Base-by-base conservation (phyloP, 352 stramenopile species). In the Globisporangium spinosum region DNA sequence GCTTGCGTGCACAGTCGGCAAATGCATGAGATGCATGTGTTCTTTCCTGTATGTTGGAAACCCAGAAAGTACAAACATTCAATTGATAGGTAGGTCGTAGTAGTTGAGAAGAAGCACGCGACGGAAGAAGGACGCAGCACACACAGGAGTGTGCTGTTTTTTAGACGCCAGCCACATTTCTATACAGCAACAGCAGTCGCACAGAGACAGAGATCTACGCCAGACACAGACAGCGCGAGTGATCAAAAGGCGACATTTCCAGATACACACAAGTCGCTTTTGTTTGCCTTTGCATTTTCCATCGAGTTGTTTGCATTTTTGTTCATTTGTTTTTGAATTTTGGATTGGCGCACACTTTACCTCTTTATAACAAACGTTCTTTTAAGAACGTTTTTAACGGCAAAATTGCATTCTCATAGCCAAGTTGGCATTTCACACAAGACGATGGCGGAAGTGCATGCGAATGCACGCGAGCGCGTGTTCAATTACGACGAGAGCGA, bases 401-500 rank as follows among this genome's bases (percentile, higher is more conserved):
- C 29, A 7, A 32, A 32, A 32, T 8, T 32, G 29, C 29, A 32
- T 7, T 32, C 29, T 32, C 29, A 32, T 32, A 32, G 29, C 29
- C 29, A 32, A 32, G 29, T 8, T 32, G 29, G 29, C 29, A 32
- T 32, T 32, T 32, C 38, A 45, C 12, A 5, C 23, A 15, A 27
- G 20, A 25, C 29, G 9, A 70, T 70, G 49, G 51, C 47, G 0
- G 29, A 67, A 32, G 59, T 70, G 20, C 45, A 32, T 4, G 45
- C 25, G 57, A 53, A 67, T 23, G 57, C 65, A 20, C 58, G 57
- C 49, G 43, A 51, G n/a, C 43, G 51, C 6, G 57, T 67, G 58
- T 70, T 67, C 59, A 27, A 57, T 15, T 69, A 58, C 38, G 40
- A 45, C 40, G 64, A 62, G 25, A 62, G 27, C 38, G 75, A 82